phyloP scores from a whole-genome alignment of 495 filamentous ascomycete genomes.

The Neurospora sp. region DNA sequence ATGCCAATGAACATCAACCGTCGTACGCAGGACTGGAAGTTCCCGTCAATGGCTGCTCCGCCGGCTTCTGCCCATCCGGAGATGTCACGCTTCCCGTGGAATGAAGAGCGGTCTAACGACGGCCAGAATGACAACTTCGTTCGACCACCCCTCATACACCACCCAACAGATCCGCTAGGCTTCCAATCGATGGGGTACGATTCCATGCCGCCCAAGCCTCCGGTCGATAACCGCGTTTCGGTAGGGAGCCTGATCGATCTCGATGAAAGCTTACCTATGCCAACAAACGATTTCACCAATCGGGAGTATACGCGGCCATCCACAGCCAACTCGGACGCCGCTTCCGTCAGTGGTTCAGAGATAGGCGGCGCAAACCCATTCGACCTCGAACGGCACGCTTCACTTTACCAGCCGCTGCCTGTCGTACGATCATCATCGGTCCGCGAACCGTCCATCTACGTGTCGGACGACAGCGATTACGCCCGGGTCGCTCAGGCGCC shows the following conservation, averaged over 20 bases:
- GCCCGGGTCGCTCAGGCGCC: conserved; percentile 14
- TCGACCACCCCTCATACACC: conserved; percentile 38
- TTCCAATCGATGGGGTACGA: conserved; percentile 37
- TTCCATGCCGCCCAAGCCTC: conserved; percentile 8
- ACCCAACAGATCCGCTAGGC: conserved; percentile 38
- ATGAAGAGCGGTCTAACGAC: conserved; percentile 17
- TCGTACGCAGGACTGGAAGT: conserved; percentile 53
- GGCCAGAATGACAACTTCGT: conserved; percentile 9
- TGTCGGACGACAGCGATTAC: conserved; percentile 39
- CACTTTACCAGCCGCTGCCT: conserved; percentile 32
- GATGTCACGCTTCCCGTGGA: conserved; percentile 37
- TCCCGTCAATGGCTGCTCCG: conserved; percentile 39
- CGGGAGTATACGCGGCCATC: conserved; percentile 34
- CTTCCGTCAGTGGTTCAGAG: conserved; percentile 35
- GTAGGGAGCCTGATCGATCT: conserved; percentile 42
- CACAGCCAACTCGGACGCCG: conserved; percentile 45
- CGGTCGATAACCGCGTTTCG: conserved; percentile 27
- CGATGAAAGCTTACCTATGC: conserved; percentile 36
- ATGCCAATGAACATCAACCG: conserved; percentile 31
- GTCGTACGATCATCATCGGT: conserved; percentile 8
- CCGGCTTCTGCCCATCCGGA: conserved; percentile 42
- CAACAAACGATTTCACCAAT: conserved; percentile 4
- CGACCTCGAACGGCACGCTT: conserved; percentile 43
- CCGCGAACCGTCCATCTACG: conserved; percentile 42
- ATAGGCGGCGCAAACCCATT: conserved; percentile 41